Conservation (phyloP, 1,284 basidiomycete species). For the Pulveroboletus ridleyi region DNA sequence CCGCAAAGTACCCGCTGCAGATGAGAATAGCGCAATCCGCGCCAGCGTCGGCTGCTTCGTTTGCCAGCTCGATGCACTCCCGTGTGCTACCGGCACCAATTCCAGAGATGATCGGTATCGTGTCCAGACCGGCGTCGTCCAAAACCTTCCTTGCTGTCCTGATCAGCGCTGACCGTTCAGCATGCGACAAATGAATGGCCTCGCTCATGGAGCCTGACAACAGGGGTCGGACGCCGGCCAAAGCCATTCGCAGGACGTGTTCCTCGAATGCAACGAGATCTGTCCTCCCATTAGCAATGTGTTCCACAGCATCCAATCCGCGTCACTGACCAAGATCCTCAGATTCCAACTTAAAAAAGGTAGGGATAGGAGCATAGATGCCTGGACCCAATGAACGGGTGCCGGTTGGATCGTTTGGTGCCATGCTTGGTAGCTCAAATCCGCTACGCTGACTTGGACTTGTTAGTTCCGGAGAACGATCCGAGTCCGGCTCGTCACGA, state of each 20-base stretch:
- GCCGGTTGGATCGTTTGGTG: constrained; percentile 40
- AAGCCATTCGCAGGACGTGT: constrained; percentile 77
- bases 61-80: constrained; percentile 77
- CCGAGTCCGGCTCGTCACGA: constrained; percentile 14
- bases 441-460: not conserved
- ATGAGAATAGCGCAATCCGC: constrained; percentile 90
- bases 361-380: constrained; percentile 86
- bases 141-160: constrained; percentile 75
- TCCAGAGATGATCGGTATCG: constrained; percentile 81
- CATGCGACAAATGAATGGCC: constrained; percentile 79
- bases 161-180: constrained; percentile 77
- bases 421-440: constrained; percentile 25
- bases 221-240: constrained; percentile 78
- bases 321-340: constrained; percentile 80
- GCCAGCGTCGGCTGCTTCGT: constrained; percentile 80
- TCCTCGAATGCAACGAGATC: constrained; percentile 76
- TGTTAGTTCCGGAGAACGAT: constrained; percentile 13
- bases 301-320: not conserved
- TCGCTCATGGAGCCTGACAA: constrained; percentile 88
- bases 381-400: constrained; percentile 74
- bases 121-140: constrained; percentile 64
- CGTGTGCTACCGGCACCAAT: constrained; percentile 85
- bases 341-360: constrained; percentile 78
- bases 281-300: constrained; percentile 36
- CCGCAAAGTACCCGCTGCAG: constrained; percentile 86